Evolutionary conservation across 2,329 filamentous ascomycete genomes (phyloP).

Genomic region (Fusarium zealandicum): DNA sequence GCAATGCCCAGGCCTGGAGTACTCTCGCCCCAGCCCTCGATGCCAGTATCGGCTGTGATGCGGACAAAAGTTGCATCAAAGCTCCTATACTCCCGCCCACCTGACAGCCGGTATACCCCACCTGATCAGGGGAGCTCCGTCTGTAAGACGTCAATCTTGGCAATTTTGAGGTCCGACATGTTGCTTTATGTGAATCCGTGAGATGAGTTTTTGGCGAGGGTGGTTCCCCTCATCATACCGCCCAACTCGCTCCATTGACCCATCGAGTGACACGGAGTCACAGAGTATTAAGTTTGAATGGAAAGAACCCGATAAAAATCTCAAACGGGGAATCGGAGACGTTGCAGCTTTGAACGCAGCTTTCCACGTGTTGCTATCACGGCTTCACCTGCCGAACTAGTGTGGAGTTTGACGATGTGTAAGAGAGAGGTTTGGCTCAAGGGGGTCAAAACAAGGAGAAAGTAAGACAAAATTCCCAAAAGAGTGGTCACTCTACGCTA

Average conservation of each 20-base stretch:
- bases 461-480: too few relatives aligned
- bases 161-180: conserved; percentile 36
- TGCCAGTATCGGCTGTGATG: conserved; percentile 29
- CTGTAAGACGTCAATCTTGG: conserved; percentile 31
- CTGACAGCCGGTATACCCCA: conserved; percentile 25
- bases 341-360: background rate
- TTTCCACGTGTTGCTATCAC: background rate
- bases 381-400: conserved; percentile 13
- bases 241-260: background rate
- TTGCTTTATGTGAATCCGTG: background rate
- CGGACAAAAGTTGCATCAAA: conserved; percentile 33
- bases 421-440: too few relatives aligned
- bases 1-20: conserved; percentile 24
- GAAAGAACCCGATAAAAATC: background rate
- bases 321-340: background rate
- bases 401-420: background rate
- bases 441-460: too few relatives aligned
- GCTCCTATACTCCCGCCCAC: conserved; percentile 22
- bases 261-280: background rate
- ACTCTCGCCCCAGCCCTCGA: conserved; percentile 34
- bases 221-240: conserved; percentile 1
- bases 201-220: background rate
- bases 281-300: background rate
- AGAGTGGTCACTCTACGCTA: too few relatives aligned
- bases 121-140: conserved; percentile 22